These are phyloP conservation scores for Penicillium mononematosum DNA, from an alignment of 495 filamentous ascomycete species.

Conservation along the genomic window DNA sequence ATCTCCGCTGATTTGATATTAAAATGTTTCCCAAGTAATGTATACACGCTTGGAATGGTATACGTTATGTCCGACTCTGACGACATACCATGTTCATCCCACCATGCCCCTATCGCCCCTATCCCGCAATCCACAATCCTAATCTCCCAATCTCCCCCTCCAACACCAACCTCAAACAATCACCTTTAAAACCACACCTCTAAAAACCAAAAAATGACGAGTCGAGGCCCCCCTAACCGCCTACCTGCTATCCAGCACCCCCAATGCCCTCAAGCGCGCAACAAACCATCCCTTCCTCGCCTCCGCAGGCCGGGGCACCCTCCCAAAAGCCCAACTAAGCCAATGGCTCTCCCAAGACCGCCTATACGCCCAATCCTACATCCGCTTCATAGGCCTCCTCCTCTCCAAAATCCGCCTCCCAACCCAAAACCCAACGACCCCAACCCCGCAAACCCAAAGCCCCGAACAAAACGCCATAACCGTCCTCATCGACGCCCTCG, in stretches of 20 bases:
- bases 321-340: conserved; percentile 55
- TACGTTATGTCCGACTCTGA: conserved; percentile 10
- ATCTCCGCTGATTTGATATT: conserved; percentile 2
- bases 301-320: conserved; percentile 60
- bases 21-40: background rate
- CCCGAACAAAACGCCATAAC: conserved; percentile 52
- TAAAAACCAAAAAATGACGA: conserved; percentile 23
- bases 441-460: conserved; percentile 17
- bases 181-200: background rate
- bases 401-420: conserved; percentile 64
- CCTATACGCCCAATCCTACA: conserved; percentile 70
- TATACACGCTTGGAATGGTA: background rate
- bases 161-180: background rate
- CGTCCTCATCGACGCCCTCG: conserved; percentile 62
- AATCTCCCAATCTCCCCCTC: background rate
- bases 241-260: conserved; percentile 31
- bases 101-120: conserved; percentile 16
- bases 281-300: conserved; percentile 69
- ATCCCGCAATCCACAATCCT: conserved; percentile 3
- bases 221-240: conserved; percentile 31
- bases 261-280: conserved; percentile 47
- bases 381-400: conserved; percentile 65
- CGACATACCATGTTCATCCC: conserved; percentile 14
- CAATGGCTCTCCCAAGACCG: conserved; percentile 76
- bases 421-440: conserved; percentile 27